Percentiles rank a stretch among this genome's conserved stretches.
Conservation (phyloP, 2,329 filamentous ascomycete species). For the Teratosphaeria nubilosa region DNA sequence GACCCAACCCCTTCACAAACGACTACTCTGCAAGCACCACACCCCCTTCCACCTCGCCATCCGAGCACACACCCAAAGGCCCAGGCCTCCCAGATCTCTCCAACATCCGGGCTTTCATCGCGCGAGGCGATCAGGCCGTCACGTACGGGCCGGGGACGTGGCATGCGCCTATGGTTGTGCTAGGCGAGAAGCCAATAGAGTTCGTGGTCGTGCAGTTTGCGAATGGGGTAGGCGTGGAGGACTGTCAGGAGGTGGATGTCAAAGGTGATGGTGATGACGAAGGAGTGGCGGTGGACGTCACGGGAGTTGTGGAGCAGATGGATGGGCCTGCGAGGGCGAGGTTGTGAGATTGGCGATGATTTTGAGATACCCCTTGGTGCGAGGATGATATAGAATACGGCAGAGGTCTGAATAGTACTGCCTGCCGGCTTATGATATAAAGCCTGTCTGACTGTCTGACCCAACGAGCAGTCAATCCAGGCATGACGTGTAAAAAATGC, state of each 20-base stretch:
- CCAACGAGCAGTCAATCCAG: background rate
- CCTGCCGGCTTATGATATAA: background rate
- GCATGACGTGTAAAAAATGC: too few relatives aligned
- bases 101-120: slow-evolving; percentile 66
- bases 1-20: slow-evolving; percentile 42
- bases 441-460: background rate
- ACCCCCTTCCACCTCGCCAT: slow-evolving; percentile 5
- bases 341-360: background rate
- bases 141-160: slow-evolving; percentile 87
- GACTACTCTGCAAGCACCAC: slow-evolving; percentile 27
- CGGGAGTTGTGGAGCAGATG: background rate
- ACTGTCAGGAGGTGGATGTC: slow-evolving; percentile 68
- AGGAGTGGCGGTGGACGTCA: background rate
- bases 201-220: slow-evolving; percentile 86
- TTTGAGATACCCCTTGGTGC: background rate
- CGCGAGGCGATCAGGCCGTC: slow-evolving; percentile 67
- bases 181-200: slow-evolving; percentile 62
- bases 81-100: slow-evolving; percentile 62
- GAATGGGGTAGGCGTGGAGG: slow-evolving; percentile 71
- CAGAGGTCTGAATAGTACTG: background rate
- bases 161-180: slow-evolving; percentile 92
- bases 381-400: background rate
- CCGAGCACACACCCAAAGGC: slow-evolving; percentile 25
- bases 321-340: background rate
- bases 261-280: background rate